These are phyloP conservation scores for Hypoxylon sp. DNA, from an alignment of 2,329 filamentous ascomycete genomes.

Conservation along the genomic window DNA sequence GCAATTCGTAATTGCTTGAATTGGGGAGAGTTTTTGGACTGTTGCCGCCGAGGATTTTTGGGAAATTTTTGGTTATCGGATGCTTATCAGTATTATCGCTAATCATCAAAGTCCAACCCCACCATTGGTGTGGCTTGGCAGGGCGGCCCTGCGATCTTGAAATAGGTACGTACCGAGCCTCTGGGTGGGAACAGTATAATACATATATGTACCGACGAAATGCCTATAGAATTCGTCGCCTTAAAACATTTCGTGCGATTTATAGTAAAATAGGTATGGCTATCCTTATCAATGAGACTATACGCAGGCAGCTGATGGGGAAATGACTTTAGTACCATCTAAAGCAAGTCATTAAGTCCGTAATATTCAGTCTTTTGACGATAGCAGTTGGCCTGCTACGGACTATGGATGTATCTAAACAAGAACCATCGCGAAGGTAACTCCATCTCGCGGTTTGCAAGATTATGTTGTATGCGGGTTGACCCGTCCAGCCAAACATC, in stretches of 20 bases:
- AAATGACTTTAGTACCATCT: slow-evolving; percentile 22
- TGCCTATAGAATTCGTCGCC: neutral
- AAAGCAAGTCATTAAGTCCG: slow-evolving; percentile 11
- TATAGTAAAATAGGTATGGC: slow-evolving; percentile 1
- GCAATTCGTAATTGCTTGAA: slow-evolving; percentile 36
- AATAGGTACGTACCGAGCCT: slow-evolving; percentile 2
- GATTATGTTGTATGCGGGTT: slow-evolving; percentile 2
- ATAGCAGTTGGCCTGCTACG: slow-evolving; percentile 15
- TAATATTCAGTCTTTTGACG: slow-evolving; percentile 16
- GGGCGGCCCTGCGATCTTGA: neutral
- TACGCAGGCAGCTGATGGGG: neutral
- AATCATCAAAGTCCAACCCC: slow-evolving; percentile 41
- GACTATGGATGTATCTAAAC: slow-evolving; percentile 23
- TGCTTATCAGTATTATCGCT: slow-evolving; percentile 50
- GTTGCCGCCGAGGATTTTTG: slow-evolving; percentile 39
- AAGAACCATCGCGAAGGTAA: slow-evolving; percentile 15
- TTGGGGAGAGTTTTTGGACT: slow-evolving; percentile 30
- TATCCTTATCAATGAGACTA: neutral
- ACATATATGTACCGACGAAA: neutral
- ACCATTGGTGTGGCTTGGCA: slow-evolving; percentile 41
- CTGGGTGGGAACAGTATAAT: neutral
- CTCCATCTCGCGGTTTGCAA: slow-evolving; percentile 23
- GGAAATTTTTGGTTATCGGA: slow-evolving; percentile 47
- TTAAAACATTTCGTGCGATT: neutral
- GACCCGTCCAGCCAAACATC: slow-evolving; percentile 21